Evolutionary conservation across 345 rosid genomes (phyloP).

Genomic region (Arabis hirsuta): DNA sequence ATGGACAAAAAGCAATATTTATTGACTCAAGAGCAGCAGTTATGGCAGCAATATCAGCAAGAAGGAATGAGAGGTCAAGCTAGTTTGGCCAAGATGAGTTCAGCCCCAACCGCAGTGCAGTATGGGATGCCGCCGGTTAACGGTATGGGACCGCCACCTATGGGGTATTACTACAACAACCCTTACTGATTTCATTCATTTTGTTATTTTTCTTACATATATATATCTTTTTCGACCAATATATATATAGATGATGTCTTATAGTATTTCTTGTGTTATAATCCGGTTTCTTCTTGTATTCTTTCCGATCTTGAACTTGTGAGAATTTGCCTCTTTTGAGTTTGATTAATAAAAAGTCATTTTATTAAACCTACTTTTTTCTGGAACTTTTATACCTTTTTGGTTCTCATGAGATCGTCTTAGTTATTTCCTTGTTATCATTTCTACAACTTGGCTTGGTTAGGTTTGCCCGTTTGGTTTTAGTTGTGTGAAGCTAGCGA

Average conservation of each 20-base stretch:
- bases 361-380: background rate
- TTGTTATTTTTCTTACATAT: constrained; percentile 29
- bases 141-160: constrained; percentile 44
- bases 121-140: constrained; percentile 67
- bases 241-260: constrained; percentile 20
- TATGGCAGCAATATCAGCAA: constrained; percentile 69
- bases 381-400: background rate
- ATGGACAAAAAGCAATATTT: constrained; percentile 78
- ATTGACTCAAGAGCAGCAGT: constrained; percentile 65
- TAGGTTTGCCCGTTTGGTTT: constrained; percentile 13
- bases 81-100: constrained; percentile 60
- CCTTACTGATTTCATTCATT: constrained; percentile 43
- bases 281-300: constrained; percentile 30
- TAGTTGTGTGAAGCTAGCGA: constrained; percentile 15
- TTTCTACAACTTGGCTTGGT: constrained; percentile 8
- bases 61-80: constrained; percentile 82
- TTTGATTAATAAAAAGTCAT: constrained; percentile 31
- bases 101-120: constrained; percentile 54
- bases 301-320: constrained; percentile 24
- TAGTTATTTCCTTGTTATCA: background rate
- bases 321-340: constrained; percentile 32
- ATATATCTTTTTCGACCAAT: constrained; percentile 31
- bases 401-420: constrained; percentile 6
- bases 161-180: constrained; percentile 54
- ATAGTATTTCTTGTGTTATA: constrained; percentile 28